Conservation (phyloP, 306 rosid species). For the Mimosa pudica region DNA sequence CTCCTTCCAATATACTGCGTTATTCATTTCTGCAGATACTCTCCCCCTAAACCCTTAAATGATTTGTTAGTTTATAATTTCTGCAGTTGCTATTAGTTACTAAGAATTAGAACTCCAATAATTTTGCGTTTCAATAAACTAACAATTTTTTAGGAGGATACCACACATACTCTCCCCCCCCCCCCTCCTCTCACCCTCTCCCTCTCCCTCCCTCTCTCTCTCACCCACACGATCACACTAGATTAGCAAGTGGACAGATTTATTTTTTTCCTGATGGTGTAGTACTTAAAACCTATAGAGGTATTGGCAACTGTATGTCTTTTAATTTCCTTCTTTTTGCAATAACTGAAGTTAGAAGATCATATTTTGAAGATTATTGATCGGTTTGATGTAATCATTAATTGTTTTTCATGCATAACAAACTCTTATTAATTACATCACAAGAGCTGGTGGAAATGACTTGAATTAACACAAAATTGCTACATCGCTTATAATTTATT, state of each 20-base stretch:
- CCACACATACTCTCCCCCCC: background rate
- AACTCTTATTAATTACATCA: background rate
- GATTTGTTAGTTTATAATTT: too few relatives aligned
- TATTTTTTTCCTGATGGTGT: background rate
- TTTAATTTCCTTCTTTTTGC: background rate
- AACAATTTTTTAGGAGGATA: background rate
- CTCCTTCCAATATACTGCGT: background rate
- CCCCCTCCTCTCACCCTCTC: background rate
- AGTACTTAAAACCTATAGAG: background rate
- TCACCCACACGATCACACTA: background rate
- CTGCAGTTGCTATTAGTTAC: background rate
- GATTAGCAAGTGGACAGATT: background rate
- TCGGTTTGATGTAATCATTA: background rate
- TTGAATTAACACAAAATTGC: background rate
- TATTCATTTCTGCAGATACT: background rate
- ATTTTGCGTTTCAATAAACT: background rate
- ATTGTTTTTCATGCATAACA: background rate
- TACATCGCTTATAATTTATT: background rate
- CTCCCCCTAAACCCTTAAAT: too few relatives aligned
- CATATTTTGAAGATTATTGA: background rate
- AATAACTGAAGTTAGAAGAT: background rate
- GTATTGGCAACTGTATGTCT: background rate
- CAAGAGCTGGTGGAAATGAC: slow-evolving; percentile 5
- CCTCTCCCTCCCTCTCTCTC: background rate
- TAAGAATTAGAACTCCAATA: background rate